Percentiles rank a stretch among this genome's conserved stretches.
Conservation (phyloP, 2,329 filamentous ascomycete species). For the Periconia sp. region DNA sequence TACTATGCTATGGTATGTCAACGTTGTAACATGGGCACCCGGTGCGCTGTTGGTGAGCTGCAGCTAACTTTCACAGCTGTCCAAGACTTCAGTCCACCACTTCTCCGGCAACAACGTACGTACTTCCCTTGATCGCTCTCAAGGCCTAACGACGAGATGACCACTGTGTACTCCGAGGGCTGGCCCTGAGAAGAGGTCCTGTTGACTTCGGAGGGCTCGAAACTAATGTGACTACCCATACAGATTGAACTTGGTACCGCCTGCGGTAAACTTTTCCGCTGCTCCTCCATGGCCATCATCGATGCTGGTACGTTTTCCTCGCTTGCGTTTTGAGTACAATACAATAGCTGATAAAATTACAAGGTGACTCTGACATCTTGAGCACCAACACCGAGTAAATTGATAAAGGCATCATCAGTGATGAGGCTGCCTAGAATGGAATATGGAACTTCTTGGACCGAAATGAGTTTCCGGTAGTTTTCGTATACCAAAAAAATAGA, state of each 20-base stretch:
- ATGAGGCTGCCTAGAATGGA: conserved; percentile 4
- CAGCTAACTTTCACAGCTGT: conserved; percentile 49
- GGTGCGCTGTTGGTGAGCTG: neutral
- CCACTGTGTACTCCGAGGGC: conserved; percentile 44
- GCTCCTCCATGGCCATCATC: conserved; percentile 94
- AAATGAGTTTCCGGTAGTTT: too few species aligned
- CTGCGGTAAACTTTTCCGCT: conserved; percentile 98
- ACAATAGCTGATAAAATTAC: conserved; percentile 7
- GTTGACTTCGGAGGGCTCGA: conserved; percentile 84
- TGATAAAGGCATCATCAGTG: neutral
- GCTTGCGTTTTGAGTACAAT: neutral
- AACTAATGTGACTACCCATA: conserved; percentile 58
- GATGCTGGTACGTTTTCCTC: conserved; percentile 68
- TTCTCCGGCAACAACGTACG: conserved; percentile 99
- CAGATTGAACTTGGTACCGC: conserved; percentile 98
- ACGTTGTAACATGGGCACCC: too few species aligned
- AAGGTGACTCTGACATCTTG: conserved; percentile 86
- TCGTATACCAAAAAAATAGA: too few species aligned
- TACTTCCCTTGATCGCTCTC: conserved; percentile 43
- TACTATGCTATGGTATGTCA: conserved; percentile 51
- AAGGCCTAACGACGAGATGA: conserved; percentile 42
- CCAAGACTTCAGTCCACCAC: conserved; percentile 95
- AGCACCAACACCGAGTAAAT: conserved; percentile 62
- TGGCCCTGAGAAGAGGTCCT: conserved; percentile 90
- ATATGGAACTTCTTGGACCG: neutral